A percentile compares a stretch with the other conserved stretches of the same genome.
phyloP scores from a whole-genome alignment of 139 green algal species.

The Closterium sp. region DNA sequence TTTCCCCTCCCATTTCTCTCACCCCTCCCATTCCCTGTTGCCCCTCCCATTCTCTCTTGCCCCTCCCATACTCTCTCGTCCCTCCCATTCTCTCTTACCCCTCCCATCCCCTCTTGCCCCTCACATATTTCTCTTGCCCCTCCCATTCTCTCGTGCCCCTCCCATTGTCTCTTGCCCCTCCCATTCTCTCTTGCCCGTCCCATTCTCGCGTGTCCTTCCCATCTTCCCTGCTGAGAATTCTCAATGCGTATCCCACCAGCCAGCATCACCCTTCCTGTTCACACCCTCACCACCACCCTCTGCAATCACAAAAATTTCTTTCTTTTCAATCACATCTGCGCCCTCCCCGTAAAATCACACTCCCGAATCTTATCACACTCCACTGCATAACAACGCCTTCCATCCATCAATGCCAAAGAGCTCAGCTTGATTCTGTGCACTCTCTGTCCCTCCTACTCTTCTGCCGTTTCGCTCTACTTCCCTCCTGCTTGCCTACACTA shows the following conservation, averaged over 20 bases:
- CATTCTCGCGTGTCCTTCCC: not conserved
- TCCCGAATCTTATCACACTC: not conserved
- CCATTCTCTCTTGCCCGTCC: not conserved
- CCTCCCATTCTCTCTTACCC: no score
- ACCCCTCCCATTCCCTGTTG: no score
- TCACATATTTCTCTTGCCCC: no score
- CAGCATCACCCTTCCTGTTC: not conserved
- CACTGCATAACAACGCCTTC: not conserved
- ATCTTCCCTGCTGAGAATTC: not conserved
- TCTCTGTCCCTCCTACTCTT: not conserved
- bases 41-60: no score
- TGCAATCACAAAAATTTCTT: not conserved
- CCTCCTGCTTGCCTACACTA: not conserved
- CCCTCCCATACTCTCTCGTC: no score
- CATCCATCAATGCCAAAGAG: not conserved
- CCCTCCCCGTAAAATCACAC: no score
- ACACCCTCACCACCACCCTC: not conserved
- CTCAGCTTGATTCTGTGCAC: not conserved
- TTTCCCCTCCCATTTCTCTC: no score
- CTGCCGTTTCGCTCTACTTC: slow-evolving; percentile 15
- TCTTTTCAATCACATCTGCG: not conserved
- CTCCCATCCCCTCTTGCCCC: no score
- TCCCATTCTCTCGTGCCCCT: no score
- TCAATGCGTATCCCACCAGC: not conserved
- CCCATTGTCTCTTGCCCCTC: not conserved